Percentiles rank a stretch among this genome's conserved stretches.
Evolutionary conservation across 495 filamentous ascomycete genomes (phyloP).

Genomic region (Lasiosphaeris hirsuta): DNA sequence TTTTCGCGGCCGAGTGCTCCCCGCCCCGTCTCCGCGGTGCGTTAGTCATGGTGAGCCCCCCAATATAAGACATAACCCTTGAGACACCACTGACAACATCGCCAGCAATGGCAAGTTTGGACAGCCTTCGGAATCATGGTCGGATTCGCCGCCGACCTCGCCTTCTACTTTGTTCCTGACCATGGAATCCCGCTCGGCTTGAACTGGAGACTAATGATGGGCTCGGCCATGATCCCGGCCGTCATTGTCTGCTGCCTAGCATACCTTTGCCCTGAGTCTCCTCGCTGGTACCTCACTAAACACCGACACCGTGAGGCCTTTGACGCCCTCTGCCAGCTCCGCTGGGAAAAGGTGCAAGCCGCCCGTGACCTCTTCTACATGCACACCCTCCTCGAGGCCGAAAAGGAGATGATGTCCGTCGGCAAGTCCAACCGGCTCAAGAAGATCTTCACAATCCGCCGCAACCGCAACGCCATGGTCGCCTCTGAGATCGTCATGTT

Average conservation of each 20-base stretch:
- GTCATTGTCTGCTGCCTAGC: slow-evolving; percentile 67
- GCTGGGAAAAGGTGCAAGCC: slow-evolving; percentile 69
- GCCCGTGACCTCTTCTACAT: slow-evolving; percentile 82
- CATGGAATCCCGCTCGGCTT: slow-evolving; percentile 55
- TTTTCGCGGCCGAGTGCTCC: slow-evolving; percentile 71
- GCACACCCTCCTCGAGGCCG: slow-evolving; percentile 65
- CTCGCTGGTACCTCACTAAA: slow-evolving; percentile 74
- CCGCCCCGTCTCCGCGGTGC: slow-evolving; percentile 73
- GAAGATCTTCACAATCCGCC: slow-evolving; percentile 69
- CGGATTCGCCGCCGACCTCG: slow-evolving; percentile 69
- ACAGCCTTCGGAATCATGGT: slow-evolving; percentile 82
- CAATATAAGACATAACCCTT: not conserved
- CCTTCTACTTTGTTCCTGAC: slow-evolving; percentile 63
- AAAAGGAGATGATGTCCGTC: slow-evolving; percentile 55
- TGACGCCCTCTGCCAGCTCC: slow-evolving; percentile 60
- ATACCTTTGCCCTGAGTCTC: slow-evolving; percentile 69
- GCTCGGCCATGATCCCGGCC: slow-evolving; percentile 70
- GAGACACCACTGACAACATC: not conserved
- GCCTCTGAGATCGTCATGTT: slow-evolving; percentile 81
- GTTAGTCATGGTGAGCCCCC: slow-evolving; percentile 34
- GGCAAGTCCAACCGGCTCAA: slow-evolving; percentile 56
- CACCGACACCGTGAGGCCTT: slow-evolving; percentile 64
- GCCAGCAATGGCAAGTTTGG: slow-evolving; percentile 80
- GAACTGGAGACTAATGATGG: slow-evolving; percentile 85
- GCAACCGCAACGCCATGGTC: slow-evolving; percentile 72